Conservation (phyloP, 23 red algal genomes). For the Gracilaria vermiculophylla region DNA sequence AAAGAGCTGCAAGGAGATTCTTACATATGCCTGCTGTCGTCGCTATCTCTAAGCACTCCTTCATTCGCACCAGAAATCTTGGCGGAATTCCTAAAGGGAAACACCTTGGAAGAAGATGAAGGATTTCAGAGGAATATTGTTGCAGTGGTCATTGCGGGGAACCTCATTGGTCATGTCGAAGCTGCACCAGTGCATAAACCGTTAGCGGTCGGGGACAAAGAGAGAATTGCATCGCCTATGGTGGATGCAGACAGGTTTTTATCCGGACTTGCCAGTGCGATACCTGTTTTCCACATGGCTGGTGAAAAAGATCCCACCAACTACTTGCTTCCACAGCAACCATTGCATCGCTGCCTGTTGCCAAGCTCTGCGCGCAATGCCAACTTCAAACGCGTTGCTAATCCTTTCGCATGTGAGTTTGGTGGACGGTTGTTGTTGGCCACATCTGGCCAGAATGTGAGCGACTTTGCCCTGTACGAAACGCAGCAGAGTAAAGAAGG, state of each 20-base stretch:
- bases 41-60: neutral
- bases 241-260: constrained; percentile 51
- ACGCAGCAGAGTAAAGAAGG: neutral
- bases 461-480: constrained; percentile 48
- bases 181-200: constrained; percentile 19
- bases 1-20: neutral
- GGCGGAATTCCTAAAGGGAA: constrained; percentile 45
- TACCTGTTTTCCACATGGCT: constrained; percentile 66
- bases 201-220: constrained; percentile 23
- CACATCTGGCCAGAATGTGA: constrained; percentile 66
- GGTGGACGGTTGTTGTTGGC: constrained; percentile 38
- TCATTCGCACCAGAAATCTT: constrained; percentile 41
- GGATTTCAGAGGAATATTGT: constrained; percentile 10
- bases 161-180: constrained; percentile 1
- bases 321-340: constrained; percentile 68
- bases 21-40: constrained; percentile 43
- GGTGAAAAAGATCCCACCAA: constrained; percentile 66
- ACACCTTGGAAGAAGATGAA: constrained; percentile 30
- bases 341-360: constrained; percentile 59
- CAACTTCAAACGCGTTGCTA: constrained; percentile 50
- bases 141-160: constrained; percentile 56
- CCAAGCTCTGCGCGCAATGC: constrained; percentile 26
- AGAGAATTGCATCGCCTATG: constrained; percentile 39
- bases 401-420: constrained; percentile 51
- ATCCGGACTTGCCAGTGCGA: constrained; percentile 8